These are phyloP conservation scores for Fistulifera pelliculosa DNA, from an alignment of 108 stramenopile species.

Conservation along the genomic window DNA sequence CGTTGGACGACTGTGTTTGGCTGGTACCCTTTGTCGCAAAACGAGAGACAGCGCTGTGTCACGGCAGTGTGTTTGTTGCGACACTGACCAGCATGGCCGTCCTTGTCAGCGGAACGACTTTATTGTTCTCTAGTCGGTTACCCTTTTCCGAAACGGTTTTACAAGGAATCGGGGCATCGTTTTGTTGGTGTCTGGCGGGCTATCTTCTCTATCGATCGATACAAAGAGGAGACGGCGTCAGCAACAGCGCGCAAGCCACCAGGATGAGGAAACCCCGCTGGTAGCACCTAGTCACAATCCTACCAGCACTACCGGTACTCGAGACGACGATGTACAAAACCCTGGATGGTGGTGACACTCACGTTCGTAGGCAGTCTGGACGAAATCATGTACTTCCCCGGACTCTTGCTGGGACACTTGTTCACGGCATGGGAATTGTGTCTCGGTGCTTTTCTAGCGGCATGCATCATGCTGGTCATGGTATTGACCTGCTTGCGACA, in stretches of 20 bases:
- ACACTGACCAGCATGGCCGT: neutral
- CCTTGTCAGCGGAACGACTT: neutral
- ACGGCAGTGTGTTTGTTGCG: conserved; percentile 40
- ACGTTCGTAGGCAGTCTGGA: conserved; percentile 57
- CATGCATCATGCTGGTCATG: conserved; percentile 39
- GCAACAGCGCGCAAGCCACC: neutral
- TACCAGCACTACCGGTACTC: neutral
- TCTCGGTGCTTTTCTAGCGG: conserved; percentile 53
- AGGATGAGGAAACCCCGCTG: conserved; percentile 8
- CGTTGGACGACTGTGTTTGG: conserved; percentile 63
- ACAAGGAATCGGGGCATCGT: conserved; percentile 29
- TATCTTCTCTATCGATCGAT: conserved; percentile 9
- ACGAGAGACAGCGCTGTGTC: conserved; percentile 24
- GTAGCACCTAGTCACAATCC: conserved; percentile 13
- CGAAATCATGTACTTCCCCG: conserved; percentile 68
- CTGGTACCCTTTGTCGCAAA: conserved; percentile 45
- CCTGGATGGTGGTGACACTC: conserved; percentile 38
- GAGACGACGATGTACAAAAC: conserved; percentile 1
- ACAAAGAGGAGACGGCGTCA: conserved; percentile 16
- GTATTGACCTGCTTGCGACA: conserved; percentile 30
- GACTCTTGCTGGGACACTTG: conserved; percentile 47
- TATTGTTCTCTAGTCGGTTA: conserved; percentile 4
- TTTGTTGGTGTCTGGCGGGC: conserved; percentile 36
- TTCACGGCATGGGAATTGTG: conserved; percentile 52
- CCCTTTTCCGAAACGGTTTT: conserved; percentile 19